Conservation (phyloP, 768 basidiomycete species). For the Podaxis rugospora region DNA sequence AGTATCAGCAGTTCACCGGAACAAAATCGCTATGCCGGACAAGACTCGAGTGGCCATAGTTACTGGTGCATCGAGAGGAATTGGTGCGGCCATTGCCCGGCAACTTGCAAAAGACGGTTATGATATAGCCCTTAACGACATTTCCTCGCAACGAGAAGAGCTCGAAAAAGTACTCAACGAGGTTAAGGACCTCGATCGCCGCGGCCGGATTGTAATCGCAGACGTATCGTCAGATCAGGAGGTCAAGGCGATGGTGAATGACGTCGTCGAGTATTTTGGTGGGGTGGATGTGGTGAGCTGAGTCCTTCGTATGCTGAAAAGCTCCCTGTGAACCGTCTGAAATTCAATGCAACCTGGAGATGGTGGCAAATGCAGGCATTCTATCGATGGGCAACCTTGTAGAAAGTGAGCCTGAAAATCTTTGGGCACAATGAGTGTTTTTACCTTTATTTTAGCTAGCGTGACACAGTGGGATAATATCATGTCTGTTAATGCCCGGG, state of each 20-base stretch:
- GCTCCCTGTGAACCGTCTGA: background rate
- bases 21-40: background rate
- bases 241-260: slow-evolving; percentile 15
- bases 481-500: slow-evolving; percentile 30
- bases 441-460: background rate
- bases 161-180: slow-evolving; percentile 12
- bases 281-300: slow-evolving; percentile 17
- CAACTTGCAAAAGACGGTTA: slow-evolving; percentile 40
- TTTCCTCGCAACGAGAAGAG: slow-evolving; percentile 12
- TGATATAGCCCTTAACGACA: slow-evolving; percentile 37
- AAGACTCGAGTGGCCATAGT: slow-evolving; percentile 29
- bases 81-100: slow-evolving; percentile 41
- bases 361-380: slow-evolving; percentile 8
- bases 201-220: background rate
- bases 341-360: background rate
- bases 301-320: background rate
- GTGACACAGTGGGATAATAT: slow-evolving; percentile 20
- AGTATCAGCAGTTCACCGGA: background rate
- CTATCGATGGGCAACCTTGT: background rate
- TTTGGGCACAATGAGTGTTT: background rate
- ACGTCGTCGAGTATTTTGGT: slow-evolving; percentile 14
- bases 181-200: slow-evolving; percentile 11
- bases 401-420: background rate
- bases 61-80: slow-evolving; percentile 43
- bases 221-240: slow-evolving; percentile 18